Evolutionary conservation across 2,329 filamentous ascomycete species (phyloP).

Genomic region (Colletotrichum sp.): DNA sequence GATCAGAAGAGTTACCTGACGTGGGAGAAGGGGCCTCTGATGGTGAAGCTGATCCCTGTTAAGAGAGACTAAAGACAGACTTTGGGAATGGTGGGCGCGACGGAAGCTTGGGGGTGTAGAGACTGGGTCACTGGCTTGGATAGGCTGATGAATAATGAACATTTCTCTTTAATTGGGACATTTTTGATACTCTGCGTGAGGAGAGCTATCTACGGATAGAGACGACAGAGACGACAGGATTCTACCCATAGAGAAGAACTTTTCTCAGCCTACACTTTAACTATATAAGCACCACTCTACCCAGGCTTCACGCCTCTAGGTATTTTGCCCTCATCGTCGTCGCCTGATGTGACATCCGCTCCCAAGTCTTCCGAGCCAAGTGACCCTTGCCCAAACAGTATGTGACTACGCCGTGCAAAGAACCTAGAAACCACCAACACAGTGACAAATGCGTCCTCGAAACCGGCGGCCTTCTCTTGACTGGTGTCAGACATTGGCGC

Average conservation of each 20-base stretch:
- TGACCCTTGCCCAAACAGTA: neutral
- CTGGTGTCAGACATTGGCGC: neutral
- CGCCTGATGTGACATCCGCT: neutral
- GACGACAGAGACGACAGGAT: neutral
- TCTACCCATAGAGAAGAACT: neutral
- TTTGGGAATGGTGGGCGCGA: accelerated
- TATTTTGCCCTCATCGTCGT: neutral
- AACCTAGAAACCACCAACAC: neutral
- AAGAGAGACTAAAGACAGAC: neutral
- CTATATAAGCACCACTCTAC: no score
- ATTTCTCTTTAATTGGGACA: neutral
- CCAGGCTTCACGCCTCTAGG: neutral
- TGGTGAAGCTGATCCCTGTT: constrained; percentile 5
- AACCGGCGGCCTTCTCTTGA: neutral
- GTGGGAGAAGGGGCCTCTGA: constrained; percentile 33
- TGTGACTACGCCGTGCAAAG: accelerated
- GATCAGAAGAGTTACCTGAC: constrained; percentile 41
- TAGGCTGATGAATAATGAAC: neutral
- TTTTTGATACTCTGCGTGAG: neutral
- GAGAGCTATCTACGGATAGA: neutral
- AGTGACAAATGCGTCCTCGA: neutral
- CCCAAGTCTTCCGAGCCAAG: accelerated
- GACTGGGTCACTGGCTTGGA: neutral
- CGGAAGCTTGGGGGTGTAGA: neutral
- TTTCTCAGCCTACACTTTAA: neutral